A percentile compares a stretch with the other conserved stretches of the same genome.
Evolutionary conservation across 352 stramenopile species (phyloP).

Genomic region (Phytophthora sansomeana): DNA sequence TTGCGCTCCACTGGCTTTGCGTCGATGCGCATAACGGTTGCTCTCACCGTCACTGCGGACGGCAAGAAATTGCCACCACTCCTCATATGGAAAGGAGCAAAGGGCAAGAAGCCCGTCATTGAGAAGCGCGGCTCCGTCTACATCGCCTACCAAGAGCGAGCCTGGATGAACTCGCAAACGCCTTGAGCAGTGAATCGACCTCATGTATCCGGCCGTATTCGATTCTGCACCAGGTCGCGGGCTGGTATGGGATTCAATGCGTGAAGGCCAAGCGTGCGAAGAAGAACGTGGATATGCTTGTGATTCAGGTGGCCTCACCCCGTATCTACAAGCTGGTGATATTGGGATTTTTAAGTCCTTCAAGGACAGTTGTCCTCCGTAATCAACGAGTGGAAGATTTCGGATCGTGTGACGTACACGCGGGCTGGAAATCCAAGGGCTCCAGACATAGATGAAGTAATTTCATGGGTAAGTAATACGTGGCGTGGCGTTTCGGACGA

Average conservation of each 20-base stretch:
- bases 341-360: constrained; percentile 32
- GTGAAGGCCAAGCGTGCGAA: constrained; percentile 12
- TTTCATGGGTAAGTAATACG: neutral
- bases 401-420: constrained; percentile 21
- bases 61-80: constrained; percentile 12
- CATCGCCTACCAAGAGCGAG: constrained; percentile 16
- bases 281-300: constrained; percentile 6
- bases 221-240: neutral
- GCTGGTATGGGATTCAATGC: constrained; percentile 24
- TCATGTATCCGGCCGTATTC: constrained; percentile 12
- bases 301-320: constrained; percentile 20
- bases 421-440: constrained; percentile 8
- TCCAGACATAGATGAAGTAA: neutral
- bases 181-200: constrained; percentile 19
- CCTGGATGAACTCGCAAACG: constrained; percentile 18
- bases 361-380: constrained; percentile 15
- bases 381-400: constrained; percentile 21
- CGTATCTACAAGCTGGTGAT: constrained; percentile 19
- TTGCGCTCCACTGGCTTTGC: constrained; percentile 1
- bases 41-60: neutral
- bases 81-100: constrained; percentile 22
- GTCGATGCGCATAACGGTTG: neutral
- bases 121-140: constrained; percentile 9
- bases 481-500: neutral
- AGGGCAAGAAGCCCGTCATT: constrained; percentile 2